Evolutionary conservation across 371 early-diverging fungal species (phyloP).

Genomic region (Mucor plumbeus): DNA sequence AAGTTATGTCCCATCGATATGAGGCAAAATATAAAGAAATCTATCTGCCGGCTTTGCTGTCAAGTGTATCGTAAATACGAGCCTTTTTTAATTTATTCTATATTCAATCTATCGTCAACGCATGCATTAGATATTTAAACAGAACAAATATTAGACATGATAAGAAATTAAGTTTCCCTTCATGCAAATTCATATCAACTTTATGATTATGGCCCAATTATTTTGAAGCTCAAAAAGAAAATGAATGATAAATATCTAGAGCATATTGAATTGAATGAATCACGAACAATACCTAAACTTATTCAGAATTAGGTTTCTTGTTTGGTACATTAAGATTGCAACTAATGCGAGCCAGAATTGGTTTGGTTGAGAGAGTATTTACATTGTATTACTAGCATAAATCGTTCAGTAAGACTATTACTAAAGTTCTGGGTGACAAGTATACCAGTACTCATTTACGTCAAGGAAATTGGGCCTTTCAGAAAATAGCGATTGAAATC

Average conservation of each 20-base stretch:
- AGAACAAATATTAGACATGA: not conserved
- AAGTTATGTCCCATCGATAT: not conserved
- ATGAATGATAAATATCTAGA: not conserved
- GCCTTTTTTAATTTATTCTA: constrained; percentile 32
- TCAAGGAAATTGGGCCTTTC: constrained; percentile 49
- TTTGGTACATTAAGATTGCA: constrained; percentile 39
- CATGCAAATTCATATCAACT: constrained; percentile 4
- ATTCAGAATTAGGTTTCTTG: constrained; percentile 47
- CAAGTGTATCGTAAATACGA: constrained; percentile 36
- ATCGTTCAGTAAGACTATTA: constrained; percentile 34
- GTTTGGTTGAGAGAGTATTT: constrained; percentile 27
- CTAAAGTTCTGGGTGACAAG: constrained; percentile 34
- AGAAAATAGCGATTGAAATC: constrained; percentile 27
- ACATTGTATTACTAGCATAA: constrained; percentile 25
- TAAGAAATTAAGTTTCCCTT: not conserved
- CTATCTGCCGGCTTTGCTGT: not conserved
- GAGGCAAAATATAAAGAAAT: constrained; percentile 19
- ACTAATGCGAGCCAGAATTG: constrained; percentile 16
- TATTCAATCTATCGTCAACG: constrained; percentile 36
- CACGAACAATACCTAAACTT: constrained; percentile 16
- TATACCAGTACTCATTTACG: constrained; percentile 54
- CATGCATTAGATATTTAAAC: not conserved
- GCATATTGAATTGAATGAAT: not conserved
- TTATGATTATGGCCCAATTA: not conserved
- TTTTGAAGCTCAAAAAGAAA: not conserved